Percentiles rank a stretch among this genome's conserved stretches.
Conservation (phyloP, 257 asterid genomes). For the Scutellaria baicalensis region DNA sequence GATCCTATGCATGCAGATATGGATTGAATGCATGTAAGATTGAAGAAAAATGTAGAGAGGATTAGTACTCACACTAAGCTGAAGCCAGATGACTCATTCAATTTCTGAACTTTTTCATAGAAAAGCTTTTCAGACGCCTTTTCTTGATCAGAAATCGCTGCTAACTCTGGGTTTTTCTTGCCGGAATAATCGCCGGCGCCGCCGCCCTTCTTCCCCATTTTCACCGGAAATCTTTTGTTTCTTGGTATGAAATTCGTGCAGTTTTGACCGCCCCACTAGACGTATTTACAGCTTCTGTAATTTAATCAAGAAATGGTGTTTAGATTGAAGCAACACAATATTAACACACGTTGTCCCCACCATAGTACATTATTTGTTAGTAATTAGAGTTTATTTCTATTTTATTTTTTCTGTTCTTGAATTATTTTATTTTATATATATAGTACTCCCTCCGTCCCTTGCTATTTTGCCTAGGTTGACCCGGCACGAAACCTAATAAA, state of each 20-base stretch:
- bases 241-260: neutral
- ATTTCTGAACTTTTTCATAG: slow-evolving; percentile 45
- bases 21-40: slow-evolving; percentile 11
- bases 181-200: slow-evolving; percentile 20
- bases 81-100: slow-evolving; percentile 68
- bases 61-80: slow-evolving; percentile 41
- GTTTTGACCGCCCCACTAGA: slow-evolving; percentile 20
- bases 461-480: too few species aligned
- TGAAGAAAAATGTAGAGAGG: neutral
- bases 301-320: neutral
- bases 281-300: neutral
- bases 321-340: neutral
- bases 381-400: too few species aligned
- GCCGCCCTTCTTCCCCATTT: slow-evolving; percentile 21
- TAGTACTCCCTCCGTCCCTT: too few species aligned
- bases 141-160: neutral
- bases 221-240: neutral
- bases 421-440: too few species aligned
- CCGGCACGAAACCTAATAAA: too few species aligned
- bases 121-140: slow-evolving; percentile 29
- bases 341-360: too few species aligned
- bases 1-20: neutral
- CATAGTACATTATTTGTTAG: too few species aligned
- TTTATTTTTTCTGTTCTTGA: too few species aligned
- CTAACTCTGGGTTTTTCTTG: slow-evolving; percentile 5